A percentile compares a stretch with the other conserved stretches of the same genome.
These are phyloP conservation scores for Globisporangium polare DNA, from an alignment of 352 stramenopile species.

Conservation along the genomic window DNA sequence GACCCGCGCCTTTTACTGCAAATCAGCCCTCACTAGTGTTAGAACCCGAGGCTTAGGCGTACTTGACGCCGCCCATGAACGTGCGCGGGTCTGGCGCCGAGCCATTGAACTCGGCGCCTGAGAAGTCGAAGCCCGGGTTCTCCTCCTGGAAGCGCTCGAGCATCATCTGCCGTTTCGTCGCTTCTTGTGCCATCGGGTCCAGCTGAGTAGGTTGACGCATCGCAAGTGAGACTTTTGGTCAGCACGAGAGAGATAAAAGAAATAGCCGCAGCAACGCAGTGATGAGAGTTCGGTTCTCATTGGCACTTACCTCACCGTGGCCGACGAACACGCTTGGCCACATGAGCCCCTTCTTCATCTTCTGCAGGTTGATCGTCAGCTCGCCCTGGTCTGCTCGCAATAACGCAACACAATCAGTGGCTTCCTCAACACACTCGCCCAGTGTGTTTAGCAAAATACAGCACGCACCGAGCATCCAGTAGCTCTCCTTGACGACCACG, in stretches of 20 bases:
- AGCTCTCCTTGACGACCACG: constrained; percentile 93
- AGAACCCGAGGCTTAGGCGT: constrained; percentile 37
- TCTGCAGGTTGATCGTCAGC: constrained; percentile 92
- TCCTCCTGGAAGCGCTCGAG: constrained; percentile 98
- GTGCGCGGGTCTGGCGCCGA: constrained; percentile 92
- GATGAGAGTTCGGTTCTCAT: too few species aligned
- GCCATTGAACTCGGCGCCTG: constrained; percentile 96
- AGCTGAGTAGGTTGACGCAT: constrained; percentile 31
- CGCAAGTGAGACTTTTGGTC: neutral
- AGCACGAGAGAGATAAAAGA: constrained; percentile 3
- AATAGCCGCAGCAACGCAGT: neutral
- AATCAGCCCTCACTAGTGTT: neutral
- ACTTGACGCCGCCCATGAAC: constrained; percentile 97
- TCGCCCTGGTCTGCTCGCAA: constrained; percentile 67
- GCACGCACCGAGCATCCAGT: constrained; percentile 91
- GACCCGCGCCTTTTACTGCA: too few species aligned
- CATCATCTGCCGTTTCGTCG: constrained; percentile 96
- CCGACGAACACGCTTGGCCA: constrained; percentile 90
- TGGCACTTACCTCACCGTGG: constrained; percentile 60
- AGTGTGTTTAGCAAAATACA: neutral
- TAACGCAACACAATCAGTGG: neutral
- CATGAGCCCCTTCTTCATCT: constrained; percentile 94
- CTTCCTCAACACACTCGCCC: neutral
- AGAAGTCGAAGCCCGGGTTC: constrained; percentile 99
- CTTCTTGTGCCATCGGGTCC: constrained; percentile 89